Conservation (phyloP, 371 early-diverging fungal genomes). For the Apophysomyces ossiformis region DNA sequence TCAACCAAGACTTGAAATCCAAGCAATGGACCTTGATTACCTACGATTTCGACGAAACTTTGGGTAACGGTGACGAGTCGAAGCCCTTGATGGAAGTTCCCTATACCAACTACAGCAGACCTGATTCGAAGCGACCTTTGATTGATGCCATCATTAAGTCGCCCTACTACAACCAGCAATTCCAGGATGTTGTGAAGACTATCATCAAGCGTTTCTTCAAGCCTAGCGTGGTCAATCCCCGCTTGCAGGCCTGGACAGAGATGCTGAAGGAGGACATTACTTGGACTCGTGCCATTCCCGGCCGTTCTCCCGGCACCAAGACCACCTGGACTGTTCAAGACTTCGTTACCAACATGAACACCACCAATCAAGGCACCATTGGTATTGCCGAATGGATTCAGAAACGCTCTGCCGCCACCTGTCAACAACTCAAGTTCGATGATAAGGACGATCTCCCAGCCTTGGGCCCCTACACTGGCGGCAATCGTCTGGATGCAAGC, state of each 20-base stretch:
- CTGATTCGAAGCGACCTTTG: conserved; percentile 41
- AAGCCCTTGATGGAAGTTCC: conserved; percentile 41
- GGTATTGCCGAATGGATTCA: conserved; percentile 41
- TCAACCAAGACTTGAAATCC: conserved; percentile 49
- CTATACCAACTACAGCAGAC: conserved; percentile 45
- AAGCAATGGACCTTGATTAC: conserved; percentile 59
- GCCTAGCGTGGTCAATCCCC: conserved; percentile 49
- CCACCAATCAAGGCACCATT: conserved; percentile 19
- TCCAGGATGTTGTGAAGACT: conserved; percentile 55
- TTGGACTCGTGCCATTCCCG: conserved; percentile 52
- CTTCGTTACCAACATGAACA: conserved; percentile 45
- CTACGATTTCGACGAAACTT: conserved; percentile 62
- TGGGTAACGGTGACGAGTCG: conserved; percentile 45
- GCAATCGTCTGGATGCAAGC: conserved; percentile 35
- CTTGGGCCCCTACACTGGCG: conserved; percentile 39
- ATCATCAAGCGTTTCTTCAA: conserved; percentile 59
- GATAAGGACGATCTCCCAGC: conserved; percentile 48
- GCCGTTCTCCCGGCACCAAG: conserved; percentile 53
- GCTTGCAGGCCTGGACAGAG: conserved; percentile 52
- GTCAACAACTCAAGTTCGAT: conserved; percentile 37
- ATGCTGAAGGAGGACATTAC: conserved; percentile 60
- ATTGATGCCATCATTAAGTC: conserved; percentile 46
- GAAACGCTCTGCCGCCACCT: conserved; percentile 34
- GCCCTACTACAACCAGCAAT: conserved; percentile 46
- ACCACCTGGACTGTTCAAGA: conserved; percentile 44